phyloP scores from a whole-genome alignment of 1,284 basidiomycete genomes.

The Fereydounia khargensis region DNA sequence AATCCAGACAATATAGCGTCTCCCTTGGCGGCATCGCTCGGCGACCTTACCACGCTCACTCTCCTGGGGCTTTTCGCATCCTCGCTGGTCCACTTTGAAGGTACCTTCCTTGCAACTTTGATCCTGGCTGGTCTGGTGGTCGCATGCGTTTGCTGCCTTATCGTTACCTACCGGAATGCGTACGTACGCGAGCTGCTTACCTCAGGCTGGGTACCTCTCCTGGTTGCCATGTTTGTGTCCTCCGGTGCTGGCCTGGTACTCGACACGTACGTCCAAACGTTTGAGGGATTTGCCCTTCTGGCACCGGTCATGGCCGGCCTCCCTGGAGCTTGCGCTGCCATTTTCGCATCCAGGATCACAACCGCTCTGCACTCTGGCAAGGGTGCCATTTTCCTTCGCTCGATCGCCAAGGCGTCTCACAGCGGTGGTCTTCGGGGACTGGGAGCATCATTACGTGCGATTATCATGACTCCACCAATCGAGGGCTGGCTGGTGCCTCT shows the following conservation, averaged over 20 bases:
- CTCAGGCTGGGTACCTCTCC: slow-evolving; percentile 84
- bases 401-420: slow-evolving; percentile 12
- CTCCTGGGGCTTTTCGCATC: slow-evolving; percentile 56
- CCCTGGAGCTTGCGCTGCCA: slow-evolving; percentile 74
- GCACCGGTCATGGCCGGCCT: slow-evolving; percentile 80
- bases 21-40: slow-evolving; percentile 85
- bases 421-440: slow-evolving; percentile 12
- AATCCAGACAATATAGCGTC: slow-evolving; percentile 97
- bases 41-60: slow-evolving; percentile 79
- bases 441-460: slow-evolving; percentile 7
- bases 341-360: slow-evolving; percentile 85
- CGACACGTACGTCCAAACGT: slow-evolving; percentile 80
- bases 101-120: slow-evolving; percentile 58
- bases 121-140: slow-evolving; percentile 68
- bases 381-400: slow-evolving; percentile 16
- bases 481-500: slow-evolving; percentile 49
- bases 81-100: slow-evolving; percentile 54
- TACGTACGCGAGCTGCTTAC: slow-evolving; percentile 71
- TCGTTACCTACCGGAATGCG: slow-evolving; percentile 65
- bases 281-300: slow-evolving; percentile 82
- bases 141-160: slow-evolving; percentile 64
- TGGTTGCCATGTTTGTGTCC: slow-evolving; percentile 88
- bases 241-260: slow-evolving; percentile 87
- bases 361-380: slow-evolving; percentile 70
- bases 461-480: slow-evolving; percentile 23